Evolutionary conservation across 192 early-diverging fungal species (phyloP).

Genomic region (Backusella circina): DNA sequence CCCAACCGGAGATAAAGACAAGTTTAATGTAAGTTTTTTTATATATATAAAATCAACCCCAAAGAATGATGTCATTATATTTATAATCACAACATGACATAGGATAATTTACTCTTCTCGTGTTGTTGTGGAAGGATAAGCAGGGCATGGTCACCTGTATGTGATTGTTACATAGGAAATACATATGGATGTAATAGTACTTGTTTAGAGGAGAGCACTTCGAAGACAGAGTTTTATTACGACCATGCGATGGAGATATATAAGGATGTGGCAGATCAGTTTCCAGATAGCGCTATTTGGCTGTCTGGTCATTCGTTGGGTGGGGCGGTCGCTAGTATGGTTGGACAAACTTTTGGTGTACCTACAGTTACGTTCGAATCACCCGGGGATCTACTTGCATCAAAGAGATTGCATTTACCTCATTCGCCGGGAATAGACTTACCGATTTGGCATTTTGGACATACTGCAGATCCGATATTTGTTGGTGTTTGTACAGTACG

Average conservation of each 20-base stretch:
- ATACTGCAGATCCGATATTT: slow-evolving; percentile 90
- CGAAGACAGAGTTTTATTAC: slow-evolving; percentile 55
- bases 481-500: slow-evolving; percentile 71
- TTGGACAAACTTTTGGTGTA: slow-evolving; percentile 81
- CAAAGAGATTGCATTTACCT: slow-evolving; percentile 76
- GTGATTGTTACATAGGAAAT: slow-evolving; percentile 70
- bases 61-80: neutral
- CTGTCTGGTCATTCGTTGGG: slow-evolving; percentile 84
- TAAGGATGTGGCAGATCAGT: slow-evolving; percentile 61
- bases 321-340: slow-evolving; percentile 62
- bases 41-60: neutral
- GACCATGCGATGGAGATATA: slow-evolving; percentile 58
- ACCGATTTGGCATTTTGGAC: slow-evolving; percentile 88
- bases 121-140: slow-evolving; percentile 96
- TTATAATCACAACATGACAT: slow-evolving; percentile 11
- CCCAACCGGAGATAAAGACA: slow-evolving; percentile 67
- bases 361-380: slow-evolving; percentile 82
- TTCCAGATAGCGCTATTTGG: slow-evolving; percentile 72
- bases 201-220: slow-evolving; percentile 57
- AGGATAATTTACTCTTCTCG: slow-evolving; percentile 93
- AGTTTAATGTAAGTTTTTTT: slow-evolving; percentile 54
- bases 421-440: slow-evolving; percentile 45
- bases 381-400: slow-evolving; percentile 79
- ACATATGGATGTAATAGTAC: slow-evolving; percentile 52
- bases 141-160: slow-evolving; percentile 81